These are phyloP conservation scores for Tulasnella calospora DNA, from an alignment of 768 basidiomycete species.

Conservation along the genomic window DNA sequence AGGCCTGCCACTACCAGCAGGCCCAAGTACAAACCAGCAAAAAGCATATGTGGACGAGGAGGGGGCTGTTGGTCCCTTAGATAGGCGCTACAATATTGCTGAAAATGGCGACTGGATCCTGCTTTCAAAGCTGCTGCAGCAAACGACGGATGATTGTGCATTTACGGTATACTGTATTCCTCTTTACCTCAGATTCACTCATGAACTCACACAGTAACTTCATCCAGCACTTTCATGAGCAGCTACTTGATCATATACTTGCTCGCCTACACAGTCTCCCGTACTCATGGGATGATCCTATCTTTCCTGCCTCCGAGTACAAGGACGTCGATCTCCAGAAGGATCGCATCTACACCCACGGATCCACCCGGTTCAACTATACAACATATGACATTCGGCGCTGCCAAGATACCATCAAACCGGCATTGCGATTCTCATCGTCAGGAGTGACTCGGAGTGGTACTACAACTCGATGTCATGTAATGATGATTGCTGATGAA, in stretches of 20 bases:
- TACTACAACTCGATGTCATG: background rate
- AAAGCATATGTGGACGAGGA: no score
- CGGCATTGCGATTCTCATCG: background rate
- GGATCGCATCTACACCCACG: slow-evolving; percentile 5
- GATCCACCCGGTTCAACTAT: slow-evolving; percentile 8
- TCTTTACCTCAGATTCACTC: no score
- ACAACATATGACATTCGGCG: slow-evolving; percentile 22
- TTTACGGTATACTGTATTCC: background rate
- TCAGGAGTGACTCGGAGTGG: background rate
- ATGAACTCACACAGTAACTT: no score
- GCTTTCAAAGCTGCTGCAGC: no score
- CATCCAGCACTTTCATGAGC: background rate
- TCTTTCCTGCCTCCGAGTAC: background rate
- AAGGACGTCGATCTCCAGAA: background rate
- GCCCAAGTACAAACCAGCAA: no score
- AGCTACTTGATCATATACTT: background rate
- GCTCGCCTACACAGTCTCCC: background rate
- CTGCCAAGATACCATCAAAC: slow-evolving; percentile 17
- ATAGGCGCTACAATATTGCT: no score
- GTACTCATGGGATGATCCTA: background rate
- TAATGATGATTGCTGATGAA: background rate
- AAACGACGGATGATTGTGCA: background rate
- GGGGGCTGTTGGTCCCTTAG: no score
- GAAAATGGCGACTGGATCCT: no score
- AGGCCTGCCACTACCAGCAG: background rate